phyloP scores from a whole-genome alignment of 371 early-diverging fungal genomes.

The Mucor racemosus region DNA sequence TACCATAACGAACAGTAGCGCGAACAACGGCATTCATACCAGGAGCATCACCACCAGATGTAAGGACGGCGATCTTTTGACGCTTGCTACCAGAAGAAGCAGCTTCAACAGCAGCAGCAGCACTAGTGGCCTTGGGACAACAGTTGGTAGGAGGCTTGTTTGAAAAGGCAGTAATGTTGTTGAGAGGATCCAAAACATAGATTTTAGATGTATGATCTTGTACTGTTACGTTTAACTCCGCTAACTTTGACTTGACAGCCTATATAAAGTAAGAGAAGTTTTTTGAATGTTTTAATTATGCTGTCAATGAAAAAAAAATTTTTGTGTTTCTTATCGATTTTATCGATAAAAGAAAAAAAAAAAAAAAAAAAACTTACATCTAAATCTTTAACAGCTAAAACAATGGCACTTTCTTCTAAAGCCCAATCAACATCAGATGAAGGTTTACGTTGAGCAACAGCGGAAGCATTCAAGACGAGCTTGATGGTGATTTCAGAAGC shows the following conservation, averaged over 20 bases:
- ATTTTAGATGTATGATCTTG: conserved; percentile 47
- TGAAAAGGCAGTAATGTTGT: conserved; percentile 74
- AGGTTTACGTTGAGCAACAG: conserved; percentile 15
- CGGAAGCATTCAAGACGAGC: conserved; percentile 32
- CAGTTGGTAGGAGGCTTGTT: conserved; percentile 17
- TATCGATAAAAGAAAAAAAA: conserved; percentile 7
- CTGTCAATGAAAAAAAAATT: conserved; percentile 17
- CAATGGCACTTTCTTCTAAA: conserved; percentile 36
- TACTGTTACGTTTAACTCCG: conserved; percentile 22
- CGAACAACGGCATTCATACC: conserved; percentile 99
- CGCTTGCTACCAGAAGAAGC: conserved; percentile 24
- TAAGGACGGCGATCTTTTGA: conserved; percentile 89
- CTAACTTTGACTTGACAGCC: conserved; percentile 37
- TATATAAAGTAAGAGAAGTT: conserved; percentile 14
- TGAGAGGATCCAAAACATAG: conserved; percentile 77
- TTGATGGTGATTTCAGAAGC: conserved; percentile 49
- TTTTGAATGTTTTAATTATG: neutral
- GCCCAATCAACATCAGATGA: conserved; percentile 37
- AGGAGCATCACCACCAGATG: conserved; percentile 98
- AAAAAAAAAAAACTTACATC: conserved; percentile 29
- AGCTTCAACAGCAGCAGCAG: conserved; percentile 26
- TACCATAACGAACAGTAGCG: conserved; percentile 91
- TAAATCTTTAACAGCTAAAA: conserved; percentile 31
- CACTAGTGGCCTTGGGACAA: conserved; percentile 19
- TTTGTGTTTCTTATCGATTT: conserved; percentile 24